These are phyloP conservation scores for Lignosus rhinocerotis DNA, from an alignment of 1,284 basidiomycete species.

Conservation along the genomic window DNA sequence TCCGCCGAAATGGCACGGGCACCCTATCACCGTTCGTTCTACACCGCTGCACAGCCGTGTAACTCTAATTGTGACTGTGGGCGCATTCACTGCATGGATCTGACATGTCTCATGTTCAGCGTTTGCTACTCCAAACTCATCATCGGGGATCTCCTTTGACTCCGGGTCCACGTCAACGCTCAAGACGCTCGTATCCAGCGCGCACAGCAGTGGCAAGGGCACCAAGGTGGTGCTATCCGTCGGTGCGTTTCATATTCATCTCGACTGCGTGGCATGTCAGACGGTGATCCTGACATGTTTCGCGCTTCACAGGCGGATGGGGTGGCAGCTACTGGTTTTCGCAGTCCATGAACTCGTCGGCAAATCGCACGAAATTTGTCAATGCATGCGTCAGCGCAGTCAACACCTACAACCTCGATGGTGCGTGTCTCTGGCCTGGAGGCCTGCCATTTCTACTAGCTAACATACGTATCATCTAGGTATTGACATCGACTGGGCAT, in stretches of 20 bases:
- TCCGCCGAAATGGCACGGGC: not conserved
- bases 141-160: slow-evolving; percentile 57
- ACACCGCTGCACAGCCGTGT: not conserved
- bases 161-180: slow-evolving; percentile 55
- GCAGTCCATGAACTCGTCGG: slow-evolving; percentile 49
- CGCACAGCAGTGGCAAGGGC: slow-evolving; percentile 55
- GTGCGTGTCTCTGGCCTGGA: slow-evolving; percentile 22
- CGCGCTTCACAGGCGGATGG: slow-evolving; percentile 44
- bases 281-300: slow-evolving; percentile 4
- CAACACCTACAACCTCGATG: slow-evolving; percentile 66
- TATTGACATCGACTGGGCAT: slow-evolving; percentile 76
- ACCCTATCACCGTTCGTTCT: not conserved
- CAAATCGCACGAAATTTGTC: slow-evolving; percentile 58
- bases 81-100: slow-evolving; percentile 7
- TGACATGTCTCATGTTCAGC: slow-evolving; percentile 40
- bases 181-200: slow-evolving; percentile 61
- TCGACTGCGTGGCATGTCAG: not conserved
- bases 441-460: not conserved
- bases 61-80: not conserved
- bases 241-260: slow-evolving; percentile 38
- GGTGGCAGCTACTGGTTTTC: slow-evolving; percentile 65
- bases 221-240: slow-evolving; percentile 73
- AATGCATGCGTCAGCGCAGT: slow-evolving; percentile 61
- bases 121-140: slow-evolving; percentile 69
- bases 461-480: slow-evolving; percentile 28